Conservation (phyloP, 2,329 filamentous ascomycete genomes). For the Leptographium radiaticola region DNA sequence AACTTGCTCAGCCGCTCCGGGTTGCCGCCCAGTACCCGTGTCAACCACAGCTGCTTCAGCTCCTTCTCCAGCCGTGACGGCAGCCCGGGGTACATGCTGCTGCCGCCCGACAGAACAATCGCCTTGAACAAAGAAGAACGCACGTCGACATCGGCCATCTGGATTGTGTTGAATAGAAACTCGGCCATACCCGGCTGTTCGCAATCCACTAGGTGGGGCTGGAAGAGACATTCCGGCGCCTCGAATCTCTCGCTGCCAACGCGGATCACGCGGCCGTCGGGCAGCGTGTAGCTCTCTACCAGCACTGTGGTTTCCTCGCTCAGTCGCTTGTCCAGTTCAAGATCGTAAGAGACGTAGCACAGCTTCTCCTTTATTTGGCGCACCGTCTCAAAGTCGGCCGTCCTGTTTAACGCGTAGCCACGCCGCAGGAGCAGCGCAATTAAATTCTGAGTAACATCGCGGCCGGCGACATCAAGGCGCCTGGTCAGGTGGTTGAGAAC, state of each 20-base stretch:
- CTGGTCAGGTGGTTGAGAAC: conserved; percentile 95
- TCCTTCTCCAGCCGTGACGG: conserved; percentile 95
- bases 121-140: conserved; percentile 91
- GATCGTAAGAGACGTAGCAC: conserved; percentile 97
- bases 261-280: conserved; percentile 88
- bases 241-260: conserved; percentile 97
- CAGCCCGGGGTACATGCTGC: conserved; percentile 97
- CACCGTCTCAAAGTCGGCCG: conserved; percentile 96
- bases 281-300: conserved; percentile 94
- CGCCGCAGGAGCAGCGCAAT: conserved; percentile 88
- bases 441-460: conserved; percentile 95
- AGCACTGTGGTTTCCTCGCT: conserved; percentile 95
- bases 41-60: conserved; percentile 96
- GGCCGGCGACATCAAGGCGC: conserved; percentile 85
- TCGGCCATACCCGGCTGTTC: conserved; percentile 95
- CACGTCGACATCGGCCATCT: conserved; percentile 89
- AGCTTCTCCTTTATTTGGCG: conserved; percentile 99
- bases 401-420: conserved; percentile 94
- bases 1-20: conserved; percentile 95
- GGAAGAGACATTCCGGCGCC: conserved; percentile 95
- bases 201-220: conserved; percentile 93
- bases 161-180: conserved; percentile 97
- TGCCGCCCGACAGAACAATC: conserved; percentile 89
- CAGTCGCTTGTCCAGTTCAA: conserved; percentile 88
- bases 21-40: conserved; percentile 77